Percentiles rank a stretch among this genome's conserved stretches.
phyloP scores from a whole-genome alignment of 192 early-diverging fungal species.

The Diversispora epigaea region DNA sequence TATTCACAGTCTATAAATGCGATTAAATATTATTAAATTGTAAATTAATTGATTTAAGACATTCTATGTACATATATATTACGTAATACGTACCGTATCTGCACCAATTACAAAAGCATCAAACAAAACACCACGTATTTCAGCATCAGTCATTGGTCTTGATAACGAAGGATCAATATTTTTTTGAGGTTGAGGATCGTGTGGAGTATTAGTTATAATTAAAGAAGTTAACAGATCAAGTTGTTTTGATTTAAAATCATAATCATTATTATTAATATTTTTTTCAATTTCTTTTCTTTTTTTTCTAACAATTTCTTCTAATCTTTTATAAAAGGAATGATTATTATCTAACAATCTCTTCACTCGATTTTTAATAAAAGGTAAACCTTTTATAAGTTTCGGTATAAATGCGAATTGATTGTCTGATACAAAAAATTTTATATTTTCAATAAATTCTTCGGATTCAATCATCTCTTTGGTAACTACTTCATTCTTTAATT shows the following conservation, averaged over 20 bases:
- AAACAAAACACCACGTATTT: conserved; percentile 19
- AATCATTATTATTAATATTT: neutral
- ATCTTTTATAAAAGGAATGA: conserved; percentile 1
- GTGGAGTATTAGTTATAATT: conserved; percentile 9
- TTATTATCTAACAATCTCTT: neutral
- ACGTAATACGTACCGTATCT: neutral
- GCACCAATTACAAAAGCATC: conserved; percentile 1
- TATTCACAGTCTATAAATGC: neutral
- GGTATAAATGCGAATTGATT: conserved; percentile 21
- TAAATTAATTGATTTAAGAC: neutral
- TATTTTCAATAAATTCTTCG: conserved; percentile 4
- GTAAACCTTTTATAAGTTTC: neutral
- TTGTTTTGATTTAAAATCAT: neutral
- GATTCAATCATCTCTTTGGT: conserved; percentile 9
- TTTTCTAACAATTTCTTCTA: conserved; percentile 7
- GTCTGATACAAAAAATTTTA: conserved; percentile 10
- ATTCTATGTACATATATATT: neutral
- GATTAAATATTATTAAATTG: neutral
- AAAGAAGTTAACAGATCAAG: conserved; percentile 15
- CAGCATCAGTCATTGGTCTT: conserved; percentile 15
- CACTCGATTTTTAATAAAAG: conserved; percentile 10
- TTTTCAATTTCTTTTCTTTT: conserved; percentile 29
- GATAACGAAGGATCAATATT: conserved; percentile 2
- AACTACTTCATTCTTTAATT: conserved; percentile 8
- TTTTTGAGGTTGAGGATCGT: too few relatives aligned